Evolutionary conservation across 352 stramenopile genomes (phyloP), one percentile per base, ranked within the genome.

Genomic region (Globisporangium perplexum): DNA sequence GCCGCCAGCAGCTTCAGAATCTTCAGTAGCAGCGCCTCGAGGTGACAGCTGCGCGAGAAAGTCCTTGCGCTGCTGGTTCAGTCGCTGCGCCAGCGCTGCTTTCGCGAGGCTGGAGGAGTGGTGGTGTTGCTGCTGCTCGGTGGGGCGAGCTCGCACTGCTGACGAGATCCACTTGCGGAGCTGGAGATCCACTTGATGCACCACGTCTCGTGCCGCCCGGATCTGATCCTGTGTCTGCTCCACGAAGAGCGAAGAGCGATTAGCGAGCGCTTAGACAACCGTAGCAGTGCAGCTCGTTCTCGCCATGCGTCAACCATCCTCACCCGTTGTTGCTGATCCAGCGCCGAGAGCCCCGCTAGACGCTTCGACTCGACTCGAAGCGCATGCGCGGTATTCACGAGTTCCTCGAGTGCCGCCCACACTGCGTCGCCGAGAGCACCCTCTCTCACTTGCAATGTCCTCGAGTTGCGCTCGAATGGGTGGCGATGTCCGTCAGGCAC

Each of bases 161-260:
- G 31, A 46, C 1, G 77, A 79, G 61, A 89, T 74, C 74, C 75
- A 86, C 26, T 69, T 68, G 30, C 80, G 69, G 5, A 88, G 66
- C 24, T 72, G 55, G 51, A 88, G 54, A 39, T 88, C 80, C 24
- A 90, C 67, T 12, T 65, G 61, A 42, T 90, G 77, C 14, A 69
- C 43, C 17, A 81, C 31, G 22, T 62, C 79, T 8, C 58, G 56
- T 10, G 63, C 45, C 1, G 57, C 82, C 31, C 41, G 56, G 15
- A 60, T 24, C 24, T 69, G 66, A 57, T 88, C 75, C 11, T 47
- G 47, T 17, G 3, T 26, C 77, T 85, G 41, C 18, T 28, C 30
- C 39, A 30, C n/a, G 26, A 49, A 15, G 17, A 17, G 12, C n/a
- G 17, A 6, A 4, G 33, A 17, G 11, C 7, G n/a, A n/a, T n/a